Conservation (phyloP, 2,329 filamentous ascomycete genomes). For the Penicillium sp. region DNA sequence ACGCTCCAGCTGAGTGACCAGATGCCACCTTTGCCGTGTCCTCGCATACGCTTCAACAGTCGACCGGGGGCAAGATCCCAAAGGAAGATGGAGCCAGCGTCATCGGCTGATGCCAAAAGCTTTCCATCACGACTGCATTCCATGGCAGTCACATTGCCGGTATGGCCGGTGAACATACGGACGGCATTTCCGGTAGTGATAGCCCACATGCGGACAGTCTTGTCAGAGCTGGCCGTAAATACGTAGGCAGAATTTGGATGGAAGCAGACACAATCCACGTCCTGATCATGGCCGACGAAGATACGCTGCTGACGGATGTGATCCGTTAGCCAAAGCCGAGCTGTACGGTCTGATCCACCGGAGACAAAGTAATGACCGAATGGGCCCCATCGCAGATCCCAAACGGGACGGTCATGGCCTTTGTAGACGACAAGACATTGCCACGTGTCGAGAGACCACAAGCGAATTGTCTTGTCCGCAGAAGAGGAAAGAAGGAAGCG, state of each 20-base stretch:
- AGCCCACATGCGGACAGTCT: slow-evolving; percentile 95
- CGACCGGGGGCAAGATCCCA: slow-evolving; percentile 89
- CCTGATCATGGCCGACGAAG: slow-evolving; percentile 85
- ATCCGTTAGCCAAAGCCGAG: slow-evolving; percentile 86
- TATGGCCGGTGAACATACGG: slow-evolving; percentile 86
- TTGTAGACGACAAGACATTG: slow-evolving; percentile 91
- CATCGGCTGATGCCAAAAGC: slow-evolving; percentile 84
- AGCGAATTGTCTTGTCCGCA: slow-evolving; percentile 76
- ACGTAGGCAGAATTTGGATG: slow-evolving; percentile 91
- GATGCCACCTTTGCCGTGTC: slow-evolving; percentile 88
- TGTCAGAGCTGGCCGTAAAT: slow-evolving; percentile 88
- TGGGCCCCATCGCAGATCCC: slow-evolving; percentile 82
- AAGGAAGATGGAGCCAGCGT: slow-evolving; percentile 81
- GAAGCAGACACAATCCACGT: slow-evolving; percentile 87
- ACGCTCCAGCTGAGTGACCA: slow-evolving; percentile 91
- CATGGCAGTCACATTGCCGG: slow-evolving; percentile 76
- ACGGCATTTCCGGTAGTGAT: slow-evolving; percentile 82
- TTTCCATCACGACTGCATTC: slow-evolving; percentile 84
- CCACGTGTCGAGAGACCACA: slow-evolving; percentile 92
- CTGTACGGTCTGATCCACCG: slow-evolving; percentile 81
- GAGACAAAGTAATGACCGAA: slow-evolving; percentile 93
- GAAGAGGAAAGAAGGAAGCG: slow-evolving; percentile 82
- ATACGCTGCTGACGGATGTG: slow-evolving; percentile 83
- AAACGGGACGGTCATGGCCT: slow-evolving; percentile 82
- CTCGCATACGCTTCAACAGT: slow-evolving; percentile 84